Conservation (phyloP, 2,329 filamentous ascomycete species). For the Fusarium sp. region DNA sequence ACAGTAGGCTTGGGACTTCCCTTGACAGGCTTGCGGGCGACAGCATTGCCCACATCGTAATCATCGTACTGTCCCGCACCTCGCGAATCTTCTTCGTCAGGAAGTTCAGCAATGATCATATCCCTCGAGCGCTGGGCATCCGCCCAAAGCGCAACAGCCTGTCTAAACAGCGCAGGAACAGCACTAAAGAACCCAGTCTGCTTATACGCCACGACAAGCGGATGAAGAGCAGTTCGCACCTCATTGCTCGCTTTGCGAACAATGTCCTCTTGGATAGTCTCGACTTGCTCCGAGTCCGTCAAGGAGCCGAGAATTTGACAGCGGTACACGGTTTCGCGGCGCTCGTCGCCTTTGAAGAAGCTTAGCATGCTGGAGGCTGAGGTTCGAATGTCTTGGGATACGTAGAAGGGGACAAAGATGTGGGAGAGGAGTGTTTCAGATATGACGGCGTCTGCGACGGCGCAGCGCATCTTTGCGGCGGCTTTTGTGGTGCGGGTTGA, state of each 20-base stretch:
- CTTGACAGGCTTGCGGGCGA: slow-evolving; percentile 14
- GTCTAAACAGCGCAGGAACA: slow-evolving; percentile 40
- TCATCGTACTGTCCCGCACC: slow-evolving; percentile 37
- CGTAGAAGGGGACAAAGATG: slow-evolving; percentile 48
- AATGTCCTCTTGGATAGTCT: slow-evolving; percentile 40
- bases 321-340: slow-evolving; percentile 43
- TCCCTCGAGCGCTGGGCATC: slow-evolving; percentile 43
- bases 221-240: slow-evolving; percentile 34
- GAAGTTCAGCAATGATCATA: slow-evolving; percentile 41
- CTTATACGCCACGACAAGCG: slow-evolving; percentile 39
- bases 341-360: slow-evolving; percentile 43
- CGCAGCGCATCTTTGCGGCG: slow-evolving; percentile 45
- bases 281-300: slow-evolving; percentile 32
- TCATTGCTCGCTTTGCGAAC: slow-evolving; percentile 44
- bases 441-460: slow-evolving; percentile 45
- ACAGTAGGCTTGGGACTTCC: slow-evolving; percentile 1
- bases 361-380: slow-evolving; percentile 37
- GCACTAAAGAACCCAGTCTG: slow-evolving; percentile 42
- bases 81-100: slow-evolving; percentile 36
- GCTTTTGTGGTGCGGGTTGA: slow-evolving; percentile 35
- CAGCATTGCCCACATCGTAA: slow-evolving; percentile 22
- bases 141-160: slow-evolving; percentile 41
- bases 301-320: slow-evolving; percentile 44
- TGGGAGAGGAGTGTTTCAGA: slow-evolving; percentile 38
- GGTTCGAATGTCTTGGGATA: slow-evolving; percentile 25